Percentiles rank a stretch among this genome's conserved stretches.
Conservation (phyloP, 495 filamentous ascomycete species). For the Talaromyces liani region DNA sequence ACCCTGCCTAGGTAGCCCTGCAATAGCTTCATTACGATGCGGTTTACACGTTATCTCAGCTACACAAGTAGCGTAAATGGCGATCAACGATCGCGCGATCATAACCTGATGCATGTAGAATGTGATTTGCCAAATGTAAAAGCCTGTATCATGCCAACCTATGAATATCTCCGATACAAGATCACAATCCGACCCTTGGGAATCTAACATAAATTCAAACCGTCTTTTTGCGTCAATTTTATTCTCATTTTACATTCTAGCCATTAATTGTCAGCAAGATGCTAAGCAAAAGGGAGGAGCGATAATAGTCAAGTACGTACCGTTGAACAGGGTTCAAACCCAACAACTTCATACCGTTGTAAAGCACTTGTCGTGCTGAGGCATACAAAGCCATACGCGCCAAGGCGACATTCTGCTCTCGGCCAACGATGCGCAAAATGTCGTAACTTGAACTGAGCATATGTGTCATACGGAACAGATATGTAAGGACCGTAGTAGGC, state of each 20-base stretch:
- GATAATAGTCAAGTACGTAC: conserved; percentile 18
- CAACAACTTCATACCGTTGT: conserved; percentile 78
- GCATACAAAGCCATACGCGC: conserved; percentile 80
- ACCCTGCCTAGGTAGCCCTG: too few relatives aligned
- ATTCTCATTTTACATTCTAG: conserved; percentile 6
- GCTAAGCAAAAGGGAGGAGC: conserved; percentile 39
- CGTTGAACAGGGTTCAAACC: conserved; percentile 72
- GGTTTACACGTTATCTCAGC: not conserved
- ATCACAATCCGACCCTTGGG: conserved; percentile 33
- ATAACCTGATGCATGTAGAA: not conserved
- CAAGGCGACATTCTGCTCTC: conserved; percentile 60
- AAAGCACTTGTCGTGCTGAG: conserved; percentile 64
- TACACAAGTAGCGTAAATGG: not conserved
- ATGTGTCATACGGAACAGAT: conserved; percentile 87
- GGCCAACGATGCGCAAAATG: conserved; percentile 70
- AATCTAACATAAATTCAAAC: conserved; percentile 1
- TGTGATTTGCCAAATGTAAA: not conserved
- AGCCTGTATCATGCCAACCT: not conserved
- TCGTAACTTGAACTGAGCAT: conserved; percentile 78
- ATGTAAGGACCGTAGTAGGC: conserved; percentile 64
- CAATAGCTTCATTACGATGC: too few relatives aligned
- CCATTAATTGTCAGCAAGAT: conserved; percentile 14
- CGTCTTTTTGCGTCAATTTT: not conserved
- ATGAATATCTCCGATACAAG: not conserved
- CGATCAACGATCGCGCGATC: too few relatives aligned